phyloP scores from a whole-genome alignment of 768 basidiomycete species.

The Collybiopsis confluens region DNA sequence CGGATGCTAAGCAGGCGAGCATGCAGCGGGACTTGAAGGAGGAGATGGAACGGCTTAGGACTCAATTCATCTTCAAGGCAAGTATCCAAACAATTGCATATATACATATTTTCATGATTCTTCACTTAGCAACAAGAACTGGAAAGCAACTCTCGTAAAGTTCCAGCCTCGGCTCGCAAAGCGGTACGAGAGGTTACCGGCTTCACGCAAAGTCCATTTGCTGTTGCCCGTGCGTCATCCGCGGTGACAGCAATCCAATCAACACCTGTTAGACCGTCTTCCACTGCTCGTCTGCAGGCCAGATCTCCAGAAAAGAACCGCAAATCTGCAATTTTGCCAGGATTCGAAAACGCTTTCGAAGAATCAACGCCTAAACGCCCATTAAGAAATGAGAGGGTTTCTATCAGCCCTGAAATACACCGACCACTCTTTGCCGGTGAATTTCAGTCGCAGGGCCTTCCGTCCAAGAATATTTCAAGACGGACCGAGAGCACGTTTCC shows the following conservation, averaged over 20 bases:
- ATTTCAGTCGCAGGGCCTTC: neutral
- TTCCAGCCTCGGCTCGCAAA: conserved; percentile 10
- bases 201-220: conserved; percentile 2
- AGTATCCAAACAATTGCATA: conserved; percentile 13
- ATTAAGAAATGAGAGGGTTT: conserved; percentile 9
- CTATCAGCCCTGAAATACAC: conserved; percentile 1
- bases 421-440: conserved; percentile 5
- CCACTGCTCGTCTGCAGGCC: conserved; percentile 14
- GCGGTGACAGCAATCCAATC: neutral
- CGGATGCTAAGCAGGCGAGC: conserved; percentile 49
- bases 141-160: conserved; percentile 18
- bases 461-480: neutral
- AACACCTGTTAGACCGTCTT: conserved; percentile 2
- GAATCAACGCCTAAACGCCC: conserved; percentile 32
- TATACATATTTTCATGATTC: neutral
- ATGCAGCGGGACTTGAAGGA: conserved; percentile 60
- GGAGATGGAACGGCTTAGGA: conserved; percentile 67
- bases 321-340: conserved; percentile 35
- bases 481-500: conserved; percentile 2
- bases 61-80: conserved; percentile 69
- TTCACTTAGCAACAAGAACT: conserved; percentile 7
- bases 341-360: conserved; percentile 53
- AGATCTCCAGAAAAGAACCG: conserved; percentile 30
- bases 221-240: neutral
- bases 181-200: neutral